These are phyloP conservation scores for Thecaphora thlaspeos DNA, from an alignment of 1,284 basidiomycete genomes.

Conservation along the genomic window DNA sequence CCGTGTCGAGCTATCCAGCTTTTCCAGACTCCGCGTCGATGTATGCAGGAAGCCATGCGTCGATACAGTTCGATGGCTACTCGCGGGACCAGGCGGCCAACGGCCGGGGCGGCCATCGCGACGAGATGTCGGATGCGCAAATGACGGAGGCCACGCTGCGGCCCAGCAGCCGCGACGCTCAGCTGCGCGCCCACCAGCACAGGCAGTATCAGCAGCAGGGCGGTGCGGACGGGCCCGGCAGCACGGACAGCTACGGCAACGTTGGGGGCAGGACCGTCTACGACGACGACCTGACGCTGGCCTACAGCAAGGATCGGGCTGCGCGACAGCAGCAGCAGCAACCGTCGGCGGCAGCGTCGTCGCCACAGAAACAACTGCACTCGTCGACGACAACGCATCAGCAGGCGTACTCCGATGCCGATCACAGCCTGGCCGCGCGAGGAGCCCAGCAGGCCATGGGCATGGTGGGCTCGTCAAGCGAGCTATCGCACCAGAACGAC, in stretches of 20 bases:
- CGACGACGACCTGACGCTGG: constrained; percentile 16
- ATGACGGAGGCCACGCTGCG: constrained; percentile 19
- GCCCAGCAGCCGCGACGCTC: constrained; percentile 6
- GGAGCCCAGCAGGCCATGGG: neutral
- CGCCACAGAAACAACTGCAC: neutral
- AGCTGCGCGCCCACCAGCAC: constrained; percentile 26
- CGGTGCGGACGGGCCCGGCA: constrained; percentile 11
- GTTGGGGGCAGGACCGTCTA: constrained; percentile 8
- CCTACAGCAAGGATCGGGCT: constrained; percentile 8
- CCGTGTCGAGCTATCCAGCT: constrained; percentile 38
- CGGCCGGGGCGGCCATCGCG: constrained; percentile 1
- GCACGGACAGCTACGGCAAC: constrained; percentile 5
- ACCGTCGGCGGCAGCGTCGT: neutral
- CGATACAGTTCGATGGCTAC: constrained; percentile 21
- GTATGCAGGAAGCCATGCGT: constrained; percentile 27
- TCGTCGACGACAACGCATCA: too few relatives aligned
- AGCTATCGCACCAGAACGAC: constrained; percentile 30
- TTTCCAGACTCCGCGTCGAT: constrained; percentile 46
- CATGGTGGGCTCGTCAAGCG: constrained; percentile 13
- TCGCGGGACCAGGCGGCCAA: constrained; percentile 4
- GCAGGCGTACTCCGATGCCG: neutral
- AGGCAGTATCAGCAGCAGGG: constrained; percentile 21
- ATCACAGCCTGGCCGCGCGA: neutral
- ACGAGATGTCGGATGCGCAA: constrained; percentile 15
- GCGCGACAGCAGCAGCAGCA: neutral